Evolutionary conservation across 2,329 filamentous ascomycete genomes (phyloP), one percentile per base, ranked within the genome.

Genomic region (Penicillium sp.): DNA sequence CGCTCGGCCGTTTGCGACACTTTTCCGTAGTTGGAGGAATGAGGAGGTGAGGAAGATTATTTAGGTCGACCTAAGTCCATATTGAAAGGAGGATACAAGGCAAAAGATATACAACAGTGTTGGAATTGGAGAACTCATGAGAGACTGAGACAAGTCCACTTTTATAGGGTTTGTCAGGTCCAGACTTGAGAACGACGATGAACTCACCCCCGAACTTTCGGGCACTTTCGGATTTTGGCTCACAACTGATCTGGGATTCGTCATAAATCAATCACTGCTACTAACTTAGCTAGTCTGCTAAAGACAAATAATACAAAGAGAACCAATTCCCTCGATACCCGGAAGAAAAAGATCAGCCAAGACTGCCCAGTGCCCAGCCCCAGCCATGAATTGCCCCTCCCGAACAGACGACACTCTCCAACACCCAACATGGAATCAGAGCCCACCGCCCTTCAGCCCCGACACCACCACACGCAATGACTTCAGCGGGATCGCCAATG

Each of bases 381-480:
- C n/a, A n/a, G n/a, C 46, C 42, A 86, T 86, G 83, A 86, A 86
- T 61, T 84, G 82, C 64, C 82, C 82, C 49, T 84, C 82, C 5
- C 74, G 80, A 57, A 80, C 76, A 28, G 82, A 86, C 52, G 75
- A 80, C 49, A 72, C 75, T 27, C 65, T 75, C 41, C 71, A 74
- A 41, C 75, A 79, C 43, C 74, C 75, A 18, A 74, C 72, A 45
- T 82, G 77, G 70, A 86, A 86, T 61, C 83, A 86, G 66, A 84
- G 75, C 54, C 83, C 82, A 1, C 72, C 76, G 47, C 71, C 72
- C 2, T 68, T 86, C 48, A 77, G 77, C 50, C 74, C 76, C n/a
- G 82, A 84, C 62, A 71, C 77, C 29, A 86, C 82, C 2, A 86
- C 82, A 5, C 73, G 80, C 49, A 78, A 79, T 56, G 82, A 85